Evolutionary conservation across 371 early-diverging fungal genomes (phyloP).

Genomic region (Apophysomyces elegans): DNA sequence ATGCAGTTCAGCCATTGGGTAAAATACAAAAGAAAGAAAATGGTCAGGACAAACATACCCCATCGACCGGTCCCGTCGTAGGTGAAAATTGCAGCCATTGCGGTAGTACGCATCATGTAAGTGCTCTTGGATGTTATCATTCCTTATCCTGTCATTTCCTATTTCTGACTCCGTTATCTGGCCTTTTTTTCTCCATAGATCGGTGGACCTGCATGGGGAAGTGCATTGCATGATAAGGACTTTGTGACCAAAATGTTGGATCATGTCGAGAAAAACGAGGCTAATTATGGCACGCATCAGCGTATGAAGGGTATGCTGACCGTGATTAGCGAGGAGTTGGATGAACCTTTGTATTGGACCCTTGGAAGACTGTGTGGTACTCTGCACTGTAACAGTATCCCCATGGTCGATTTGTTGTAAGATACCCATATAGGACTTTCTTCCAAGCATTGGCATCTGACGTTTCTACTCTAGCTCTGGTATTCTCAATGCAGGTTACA

Average conservation of each 20-base stretch:
- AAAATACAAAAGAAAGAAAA: conserved; percentile 54
- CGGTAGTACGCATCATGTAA: conserved; percentile 68
- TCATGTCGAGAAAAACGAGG: conserved; percentile 62
- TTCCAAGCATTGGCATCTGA: background rate
- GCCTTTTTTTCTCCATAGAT: conserved; percentile 49
- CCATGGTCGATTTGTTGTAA: conserved; percentile 46
- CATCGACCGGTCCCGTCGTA: conserved; percentile 69
- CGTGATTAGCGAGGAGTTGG: conserved; percentile 86
- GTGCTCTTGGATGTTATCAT: background rate
- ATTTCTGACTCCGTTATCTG: too few relatives aligned
- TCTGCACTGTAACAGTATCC: conserved; percentile 68
- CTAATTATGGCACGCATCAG: conserved; percentile 72
- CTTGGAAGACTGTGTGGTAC: conserved; percentile 64
- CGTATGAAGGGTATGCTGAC: conserved; percentile 97
- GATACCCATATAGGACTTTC: background rate
- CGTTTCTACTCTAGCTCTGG: conserved; percentile 70
- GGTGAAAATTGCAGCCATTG: conserved; percentile 74
- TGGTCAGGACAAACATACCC: conserved; percentile 59
- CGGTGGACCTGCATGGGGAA: conserved; percentile 97
- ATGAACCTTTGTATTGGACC: conserved; percentile 85
- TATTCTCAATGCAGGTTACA: conserved; percentile 90
- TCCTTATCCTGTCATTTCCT: conserved; percentile 1
- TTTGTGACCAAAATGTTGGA: conserved; percentile 80
- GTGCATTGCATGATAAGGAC: conserved; percentile 78
- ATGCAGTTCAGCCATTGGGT: conserved; percentile 73